Conservation (phyloP, 1,284 basidiomycete genomes). For the Pseudozyma thailandica region DNA sequence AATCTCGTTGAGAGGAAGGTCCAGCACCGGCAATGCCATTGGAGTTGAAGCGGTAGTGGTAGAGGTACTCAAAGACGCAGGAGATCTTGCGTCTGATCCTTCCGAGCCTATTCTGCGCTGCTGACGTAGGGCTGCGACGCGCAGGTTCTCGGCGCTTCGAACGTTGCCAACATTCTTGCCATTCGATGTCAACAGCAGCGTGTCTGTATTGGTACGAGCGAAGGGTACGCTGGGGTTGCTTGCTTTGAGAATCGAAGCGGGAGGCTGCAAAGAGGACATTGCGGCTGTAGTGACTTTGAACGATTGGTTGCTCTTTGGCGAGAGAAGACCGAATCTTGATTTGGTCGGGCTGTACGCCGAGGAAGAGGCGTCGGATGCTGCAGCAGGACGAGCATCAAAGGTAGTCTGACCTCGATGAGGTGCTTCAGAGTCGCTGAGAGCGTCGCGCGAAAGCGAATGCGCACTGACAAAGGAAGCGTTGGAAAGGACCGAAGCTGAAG, state of each 20-base stretch:
- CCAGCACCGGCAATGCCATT: constrained; percentile 24
- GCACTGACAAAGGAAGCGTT: constrained; percentile 47
- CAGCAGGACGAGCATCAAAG: constrained; percentile 7
- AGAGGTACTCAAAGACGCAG: constrained; percentile 6
- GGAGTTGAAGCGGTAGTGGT: neutral
- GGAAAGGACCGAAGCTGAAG: constrained; percentile 33
- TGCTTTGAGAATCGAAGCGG: constrained; percentile 16
- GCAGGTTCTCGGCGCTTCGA: constrained; percentile 40
- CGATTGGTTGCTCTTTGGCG: constrained; percentile 30
- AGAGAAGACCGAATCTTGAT: constrained; percentile 16
- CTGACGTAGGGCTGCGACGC: constrained; percentile 26
- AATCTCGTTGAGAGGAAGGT: constrained; percentile 32
- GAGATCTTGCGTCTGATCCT: constrained; percentile 12
- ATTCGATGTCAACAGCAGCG: neutral
- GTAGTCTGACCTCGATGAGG: constrained; percentile 4
- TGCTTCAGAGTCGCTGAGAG: constrained; percentile 42
- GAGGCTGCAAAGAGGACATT: constrained; percentile 9
- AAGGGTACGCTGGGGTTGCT: neutral
- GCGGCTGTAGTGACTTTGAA: constrained; percentile 8
- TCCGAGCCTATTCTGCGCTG: constrained; percentile 31
- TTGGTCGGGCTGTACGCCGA: constrained; percentile 19
- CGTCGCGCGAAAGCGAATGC: constrained; percentile 23
- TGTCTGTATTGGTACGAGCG: neutral
- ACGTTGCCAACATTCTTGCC: constrained; percentile 11
- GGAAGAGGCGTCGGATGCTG: constrained; percentile 8